These are phyloP conservation scores for Eutrema yunnanense DNA, from an alignment of 345 rosid species.

Conservation along the genomic window DNA sequence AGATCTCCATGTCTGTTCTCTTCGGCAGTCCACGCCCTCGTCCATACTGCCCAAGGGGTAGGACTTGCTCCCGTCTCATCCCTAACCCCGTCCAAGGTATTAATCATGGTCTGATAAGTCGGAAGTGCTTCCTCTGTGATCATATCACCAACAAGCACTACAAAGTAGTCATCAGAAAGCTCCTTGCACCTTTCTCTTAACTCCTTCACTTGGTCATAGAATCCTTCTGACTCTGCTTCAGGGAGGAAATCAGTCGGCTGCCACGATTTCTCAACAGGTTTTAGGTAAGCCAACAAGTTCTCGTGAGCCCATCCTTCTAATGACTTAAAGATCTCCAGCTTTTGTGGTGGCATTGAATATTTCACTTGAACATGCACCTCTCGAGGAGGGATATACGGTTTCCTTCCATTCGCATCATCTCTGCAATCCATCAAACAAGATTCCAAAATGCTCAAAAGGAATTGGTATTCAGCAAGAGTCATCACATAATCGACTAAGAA, in stretches of 20 bases:
- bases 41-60: slow-evolving; percentile 53
- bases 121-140: slow-evolving; percentile 87
- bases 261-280: slow-evolving; percentile 64
- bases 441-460: neutral
- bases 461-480: neutral
- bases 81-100: slow-evolving; percentile 48
- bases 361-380: slow-evolving; percentile 30
- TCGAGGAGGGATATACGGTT: slow-evolving; percentile 17
- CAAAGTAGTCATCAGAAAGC: slow-evolving; percentile 32
- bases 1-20: slow-evolving; percentile 62
- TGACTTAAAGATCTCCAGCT: slow-evolving; percentile 58
- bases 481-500: neutral
- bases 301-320: slow-evolving; percentile 38
- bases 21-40: slow-evolving; percentile 57
- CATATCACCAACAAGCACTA: slow-evolving; percentile 39
- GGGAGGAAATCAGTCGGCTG: slow-evolving; percentile 63
- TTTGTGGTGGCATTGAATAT: slow-evolving; percentile 50
- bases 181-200: slow-evolving; percentile 45
- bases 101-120: slow-evolving; percentile 73
- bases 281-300: slow-evolving; percentile 41
- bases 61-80: slow-evolving; percentile 35
- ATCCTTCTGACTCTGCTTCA: slow-evolving; percentile 47
- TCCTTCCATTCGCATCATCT: slow-evolving; percentile 42
- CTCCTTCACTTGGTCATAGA: slow-evolving; percentile 50
- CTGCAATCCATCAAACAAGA: slow-evolving; percentile 27